Conservation (phyloP, 129 eudicot species). For the Centella asiatica region DNA sequence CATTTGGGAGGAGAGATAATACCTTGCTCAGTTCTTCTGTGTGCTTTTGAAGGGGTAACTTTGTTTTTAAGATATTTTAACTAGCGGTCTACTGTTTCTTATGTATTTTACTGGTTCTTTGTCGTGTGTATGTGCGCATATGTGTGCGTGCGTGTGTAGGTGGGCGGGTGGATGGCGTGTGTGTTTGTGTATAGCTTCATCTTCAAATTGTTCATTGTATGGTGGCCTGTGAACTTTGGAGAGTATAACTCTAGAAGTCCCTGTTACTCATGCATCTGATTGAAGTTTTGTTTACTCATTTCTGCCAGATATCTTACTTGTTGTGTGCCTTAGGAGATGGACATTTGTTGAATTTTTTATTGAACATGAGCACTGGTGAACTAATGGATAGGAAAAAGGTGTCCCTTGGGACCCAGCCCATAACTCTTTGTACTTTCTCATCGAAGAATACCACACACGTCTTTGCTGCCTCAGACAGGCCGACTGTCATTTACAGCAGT, state of each 20-base stretch:
- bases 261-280: neutral
- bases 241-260: too few species aligned
- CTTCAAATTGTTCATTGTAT: neutral
- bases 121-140: too few species aligned
- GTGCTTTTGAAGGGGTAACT: conserved; percentile 95
- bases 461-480: conserved; percentile 96
- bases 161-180: too few species aligned
- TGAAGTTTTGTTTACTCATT: conserved; percentile 10
- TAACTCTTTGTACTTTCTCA: conserved; percentile 75
- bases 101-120: neutral
- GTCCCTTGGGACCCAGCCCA: conserved; percentile 91
- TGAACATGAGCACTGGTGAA: conserved; percentile 63
- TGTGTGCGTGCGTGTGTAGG: too few species aligned
- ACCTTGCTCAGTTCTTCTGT: conserved; percentile 93
- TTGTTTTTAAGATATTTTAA: neutral
- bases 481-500: conserved; percentile 94
- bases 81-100: neutral
- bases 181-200: too few species aligned
- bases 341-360: conserved; percentile 72
- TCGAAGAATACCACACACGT: conserved; percentile 85
- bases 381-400: conserved; percentile 84
- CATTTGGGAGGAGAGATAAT: conserved; percentile 93
- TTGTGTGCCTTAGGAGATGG: conserved; percentile 99
- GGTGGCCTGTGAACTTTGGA: neutral
- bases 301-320: conserved; percentile 73